phyloP scores from a whole-genome alignment of 306 rosid genomes.

The Cercis canadensis region DNA sequence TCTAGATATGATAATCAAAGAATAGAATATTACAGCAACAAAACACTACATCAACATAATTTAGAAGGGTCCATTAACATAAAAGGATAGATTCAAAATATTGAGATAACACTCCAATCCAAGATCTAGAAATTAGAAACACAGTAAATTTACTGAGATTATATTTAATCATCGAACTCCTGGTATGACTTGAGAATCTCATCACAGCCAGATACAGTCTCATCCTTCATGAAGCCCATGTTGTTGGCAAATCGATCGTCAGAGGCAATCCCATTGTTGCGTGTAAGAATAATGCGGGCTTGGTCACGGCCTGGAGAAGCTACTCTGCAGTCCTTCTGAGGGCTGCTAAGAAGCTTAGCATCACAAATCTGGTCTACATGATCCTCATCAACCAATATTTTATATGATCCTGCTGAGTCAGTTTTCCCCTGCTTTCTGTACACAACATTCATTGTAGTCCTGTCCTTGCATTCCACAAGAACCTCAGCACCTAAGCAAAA shows the following conservation, averaged over 20 bases:
- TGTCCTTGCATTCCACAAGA: slow-evolving; percentile 71
- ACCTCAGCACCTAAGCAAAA: slow-evolving; percentile 74
- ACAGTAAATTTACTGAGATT: slow-evolving; percentile 29
- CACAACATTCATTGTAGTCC: slow-evolving; percentile 34
- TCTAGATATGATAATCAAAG: slow-evolving; percentile 9
- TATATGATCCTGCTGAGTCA: slow-evolving; percentile 65
- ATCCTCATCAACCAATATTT: slow-evolving; percentile 60
- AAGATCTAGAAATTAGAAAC: slow-evolving; percentile 21
- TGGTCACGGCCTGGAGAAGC: slow-evolving; percentile 73
- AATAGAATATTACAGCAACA: slow-evolving; percentile 33
- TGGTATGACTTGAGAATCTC: slow-evolving; percentile 70
- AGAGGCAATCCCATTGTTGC: slow-evolving; percentile 75
- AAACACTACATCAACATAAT: too few relatives aligned
- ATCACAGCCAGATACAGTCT: slow-evolving; percentile 63
- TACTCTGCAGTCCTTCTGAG: slow-evolving; percentile 46
- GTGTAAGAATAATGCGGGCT: slow-evolving; percentile 80
- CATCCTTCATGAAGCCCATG: slow-evolving; percentile 59
- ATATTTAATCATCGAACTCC: slow-evolving; percentile 62
- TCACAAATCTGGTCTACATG: slow-evolving; percentile 71
- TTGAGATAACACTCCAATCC: slow-evolving; percentile 12
- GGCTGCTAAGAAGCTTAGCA: slow-evolving; percentile 72
- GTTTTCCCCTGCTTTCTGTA: slow-evolving; percentile 64
- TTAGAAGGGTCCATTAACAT: too few relatives aligned
- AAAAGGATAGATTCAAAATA: too few relatives aligned
- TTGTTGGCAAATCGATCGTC: slow-evolving; percentile 67